phyloP scores from a whole-genome alignment of 2,329 filamentous ascomycete species.

The Aspergillus sp. region DNA sequence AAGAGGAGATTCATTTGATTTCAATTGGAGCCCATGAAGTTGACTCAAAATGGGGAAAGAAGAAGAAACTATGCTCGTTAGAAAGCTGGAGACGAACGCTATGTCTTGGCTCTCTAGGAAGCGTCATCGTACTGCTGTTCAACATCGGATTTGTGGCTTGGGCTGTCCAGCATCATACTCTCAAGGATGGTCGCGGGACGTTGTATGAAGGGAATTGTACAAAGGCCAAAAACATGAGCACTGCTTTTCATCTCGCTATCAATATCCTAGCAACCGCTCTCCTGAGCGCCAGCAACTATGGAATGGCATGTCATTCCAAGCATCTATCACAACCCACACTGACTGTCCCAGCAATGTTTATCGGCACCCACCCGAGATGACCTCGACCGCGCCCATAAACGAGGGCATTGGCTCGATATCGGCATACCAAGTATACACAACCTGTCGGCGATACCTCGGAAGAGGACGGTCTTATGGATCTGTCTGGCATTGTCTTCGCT shows the following conservation, averaged over 20 bases:
- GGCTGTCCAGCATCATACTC: conserved; percentile 1
- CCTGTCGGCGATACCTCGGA: not conserved
- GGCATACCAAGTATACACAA: conserved; percentile 2
- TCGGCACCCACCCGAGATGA: conserved; percentile 6
- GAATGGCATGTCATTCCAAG: conserved; percentile 3
- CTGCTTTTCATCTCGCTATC: conserved; percentile 8
- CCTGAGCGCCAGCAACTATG: conserved; percentile 7
- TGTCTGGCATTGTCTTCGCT: not conserved
- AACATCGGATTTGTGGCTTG: conserved; percentile 1
- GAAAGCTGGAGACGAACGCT: conserved; percentile 1
- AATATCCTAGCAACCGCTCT: conserved; percentile 9
- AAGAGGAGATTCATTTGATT: no score
- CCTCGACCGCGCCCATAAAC: conserved; percentile 4
- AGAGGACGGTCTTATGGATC: not conserved
- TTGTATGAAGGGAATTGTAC: conserved; percentile 6
- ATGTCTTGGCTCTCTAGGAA: not conserved
- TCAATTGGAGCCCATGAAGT: no score
- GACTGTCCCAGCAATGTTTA: conserved; percentile 5
- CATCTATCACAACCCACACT: not conserved
- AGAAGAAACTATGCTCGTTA: not conserved
- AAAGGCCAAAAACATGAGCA: not conserved
- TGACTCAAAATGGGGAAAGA: not conserved
- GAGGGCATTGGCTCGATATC: conserved; percentile 6
- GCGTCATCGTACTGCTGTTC: not conserved
- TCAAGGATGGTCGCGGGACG: not conserved